Evolutionary conservation across 2,329 filamentous ascomycete genomes (phyloP), one percentile per base, ranked within the genome.

Genomic region (Trichoderma hamatum): DNA sequence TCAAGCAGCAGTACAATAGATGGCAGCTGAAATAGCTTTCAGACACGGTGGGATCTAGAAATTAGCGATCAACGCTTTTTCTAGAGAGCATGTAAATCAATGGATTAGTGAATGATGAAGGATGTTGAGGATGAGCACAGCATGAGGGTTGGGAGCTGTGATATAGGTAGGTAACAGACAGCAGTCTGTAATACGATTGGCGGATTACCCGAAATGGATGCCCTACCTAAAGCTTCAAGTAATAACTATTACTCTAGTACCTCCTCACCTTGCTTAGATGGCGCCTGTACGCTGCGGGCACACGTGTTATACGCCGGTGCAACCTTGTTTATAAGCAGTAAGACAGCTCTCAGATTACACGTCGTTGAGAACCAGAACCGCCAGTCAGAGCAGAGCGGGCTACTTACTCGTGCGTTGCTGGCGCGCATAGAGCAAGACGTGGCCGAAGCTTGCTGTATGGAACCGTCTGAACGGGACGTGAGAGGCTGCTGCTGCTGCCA

Each of bases 11-110:
- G 39, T 4, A 19, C 30, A 51, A 21, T 32, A 30, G 30, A 30
- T 30, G 30, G 30, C 30, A 30, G 30, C 30, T 30, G 30, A 3
- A 43, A 43, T 43, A n/a, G 39, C 30, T 46, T 32, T 5, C 19
- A 39, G 60, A 68, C 67, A 51, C 60, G 67, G 65, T 68, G 70
- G 68, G 70, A 72, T 72, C 68, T 70, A 72, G 69, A 49, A 43
- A 21, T 24, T 28, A 64, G 66, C 64, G 55, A 55, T 67, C 64
- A 67, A 67, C 64, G 55, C 64, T 21, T 7, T 60, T 60, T 34
- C 34, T 21, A 30, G 14, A 39, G 43, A 55, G 49, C 24, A 64
- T 13, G 34, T 9, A 30, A 30, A 16, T 10, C 39, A 43, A n/a
- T 30, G n/a, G 32, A 7, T 36, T 16, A 36, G 61, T 21, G 10